A percentile compares a stretch with the other conserved stretches of the same genome.
Conservation (phyloP, 1,284 basidiomycete species). For the Phaffia rhodozyma region DNA sequence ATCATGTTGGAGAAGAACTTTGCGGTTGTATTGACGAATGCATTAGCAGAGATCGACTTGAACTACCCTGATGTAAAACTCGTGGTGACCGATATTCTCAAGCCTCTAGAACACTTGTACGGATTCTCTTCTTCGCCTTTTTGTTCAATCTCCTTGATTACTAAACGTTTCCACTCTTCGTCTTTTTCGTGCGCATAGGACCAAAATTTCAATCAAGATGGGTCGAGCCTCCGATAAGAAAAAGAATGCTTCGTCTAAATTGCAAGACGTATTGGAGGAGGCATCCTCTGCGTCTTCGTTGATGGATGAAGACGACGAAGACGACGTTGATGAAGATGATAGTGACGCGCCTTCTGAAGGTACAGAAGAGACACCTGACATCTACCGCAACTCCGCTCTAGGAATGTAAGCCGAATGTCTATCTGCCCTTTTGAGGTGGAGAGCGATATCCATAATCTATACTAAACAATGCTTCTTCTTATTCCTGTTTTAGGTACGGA, state of each 20-base stretch:
- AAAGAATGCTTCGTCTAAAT: slow-evolving; percentile 47
- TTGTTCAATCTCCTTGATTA: not conserved
- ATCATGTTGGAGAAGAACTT: slow-evolving; percentile 98
- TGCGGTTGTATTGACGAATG: slow-evolving; percentile 75
- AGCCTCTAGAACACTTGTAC: slow-evolving; percentile 80
- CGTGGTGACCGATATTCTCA: slow-evolving; percentile 71
- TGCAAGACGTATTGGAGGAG: slow-evolving; percentile 40
- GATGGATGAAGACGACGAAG: slow-evolving; percentile 44
- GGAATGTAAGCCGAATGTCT: slow-evolving; percentile 59
- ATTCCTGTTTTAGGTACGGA: slow-evolving; percentile 46
- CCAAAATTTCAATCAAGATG: slow-evolving; percentile 96
- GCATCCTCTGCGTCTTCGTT: slow-evolving; percentile 23
- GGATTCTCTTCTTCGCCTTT: slow-evolving; percentile 29
- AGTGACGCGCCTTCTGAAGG: too few relatives aligned
- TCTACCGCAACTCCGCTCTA: slow-evolving; percentile 92
- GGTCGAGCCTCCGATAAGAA: slow-evolving; percentile 62
- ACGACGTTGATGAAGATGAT: slow-evolving; percentile 44
- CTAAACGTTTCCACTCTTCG: not conserved
- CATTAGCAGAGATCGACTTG: slow-evolving; percentile 84
- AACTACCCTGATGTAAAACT: slow-evolving; percentile 86
- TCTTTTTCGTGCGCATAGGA: slow-evolving; percentile 40
- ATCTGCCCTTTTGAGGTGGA: slow-evolving; percentile 7
- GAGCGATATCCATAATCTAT: not conserved
- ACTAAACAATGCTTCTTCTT: not conserved
- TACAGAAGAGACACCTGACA: slow-evolving; percentile 64